Evolutionary conservation across 768 basidiomycete species (phyloP), one percentile per base, ranked within the genome.

Genomic region (Chalciporus sphaerocephalus): DNA sequence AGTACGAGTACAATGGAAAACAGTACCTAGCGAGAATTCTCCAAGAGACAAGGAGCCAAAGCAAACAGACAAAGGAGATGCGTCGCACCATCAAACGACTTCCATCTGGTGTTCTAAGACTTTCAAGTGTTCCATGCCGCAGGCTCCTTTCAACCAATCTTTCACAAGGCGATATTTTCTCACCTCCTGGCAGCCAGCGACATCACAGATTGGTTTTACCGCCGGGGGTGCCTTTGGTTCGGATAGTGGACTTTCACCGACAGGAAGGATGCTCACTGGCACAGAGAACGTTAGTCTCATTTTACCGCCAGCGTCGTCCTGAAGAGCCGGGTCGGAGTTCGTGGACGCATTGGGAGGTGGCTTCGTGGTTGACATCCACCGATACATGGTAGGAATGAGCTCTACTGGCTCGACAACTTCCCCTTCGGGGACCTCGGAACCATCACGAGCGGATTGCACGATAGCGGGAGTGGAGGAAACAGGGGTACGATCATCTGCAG

Each of bases 81-180:
- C 5, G n/a, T 5, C 3, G n/a, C 8, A 32, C 30, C 15, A 32
- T 50, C 6, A 46, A 11, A 32, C 36, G 6, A 43, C 33, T 18
- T 47, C 40, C 53, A 46, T 40, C 50, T 48, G 49, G n/a, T 32
- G 48, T 50, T 83, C 79, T 34, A 87, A 58, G 10, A 72, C 42
- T 50, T 79, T 81, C 55, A 88, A 66, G 66, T 87, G 85, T 1
- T 57, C 62, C 59, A 87, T 78, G 13, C 83, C 85, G 59, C 86
- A 89, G 1, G 74, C 74, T 0, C 74, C 85, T 42, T 64, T 69
- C 16, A 73, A 68, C 74, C 76, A 83, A 52, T 86, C 78, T 43
- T 67, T 75, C 17, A 84, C 81, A 5, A 85, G 69, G 25, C 82
- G 73, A 55, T 89, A 89, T 55, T 83, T 85, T 50, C 83, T 68